Conservation (phyloP, 495 filamentous ascomycete species). For the Podospora anserina region DNA sequence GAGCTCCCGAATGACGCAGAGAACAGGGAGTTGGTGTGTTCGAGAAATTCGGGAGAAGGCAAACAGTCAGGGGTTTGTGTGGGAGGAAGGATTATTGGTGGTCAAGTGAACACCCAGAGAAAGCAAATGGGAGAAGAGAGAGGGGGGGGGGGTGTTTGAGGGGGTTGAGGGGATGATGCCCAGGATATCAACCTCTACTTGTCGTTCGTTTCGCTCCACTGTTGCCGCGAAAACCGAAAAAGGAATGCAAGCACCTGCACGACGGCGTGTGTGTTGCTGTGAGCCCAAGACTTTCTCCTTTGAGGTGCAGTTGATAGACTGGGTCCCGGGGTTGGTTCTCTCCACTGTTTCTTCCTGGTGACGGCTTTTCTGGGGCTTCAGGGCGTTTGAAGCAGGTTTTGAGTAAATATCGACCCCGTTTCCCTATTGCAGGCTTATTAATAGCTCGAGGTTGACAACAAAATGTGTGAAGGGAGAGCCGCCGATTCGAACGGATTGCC, state of each 20-base stretch:
- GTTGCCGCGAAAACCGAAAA: conserved; percentile 12
- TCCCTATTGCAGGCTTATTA: not conserved
- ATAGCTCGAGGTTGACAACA: not conserved
- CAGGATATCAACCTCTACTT: not conserved
- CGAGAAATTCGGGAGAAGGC: not conserved
- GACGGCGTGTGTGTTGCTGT: not conserved
- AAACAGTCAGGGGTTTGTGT: not conserved
- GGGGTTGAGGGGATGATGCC: conserved; percentile 1
- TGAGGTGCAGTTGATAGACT: not conserved
- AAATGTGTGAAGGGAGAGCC: not conserved
- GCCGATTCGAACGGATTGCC: conserved; percentile 6
- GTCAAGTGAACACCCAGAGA: not conserved
- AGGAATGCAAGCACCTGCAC: conserved; percentile 6
- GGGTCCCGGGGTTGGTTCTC: not conserved
- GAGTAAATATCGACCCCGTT: not conserved
- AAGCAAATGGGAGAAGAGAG: not conserved
- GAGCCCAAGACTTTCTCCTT: not conserved
- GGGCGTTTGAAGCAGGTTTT: not conserved
- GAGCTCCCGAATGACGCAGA: not conserved
- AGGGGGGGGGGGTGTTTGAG: not conserved
- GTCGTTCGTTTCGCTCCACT: not conserved
- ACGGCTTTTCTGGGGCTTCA: not conserved
- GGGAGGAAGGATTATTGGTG: not conserved
- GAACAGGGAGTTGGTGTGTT: not conserved
- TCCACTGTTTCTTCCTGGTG: not conserved